phyloP scores from a whole-genome alignment of 2,329 filamentous ascomycete species.

The Bipolaris bicolor region DNA sequence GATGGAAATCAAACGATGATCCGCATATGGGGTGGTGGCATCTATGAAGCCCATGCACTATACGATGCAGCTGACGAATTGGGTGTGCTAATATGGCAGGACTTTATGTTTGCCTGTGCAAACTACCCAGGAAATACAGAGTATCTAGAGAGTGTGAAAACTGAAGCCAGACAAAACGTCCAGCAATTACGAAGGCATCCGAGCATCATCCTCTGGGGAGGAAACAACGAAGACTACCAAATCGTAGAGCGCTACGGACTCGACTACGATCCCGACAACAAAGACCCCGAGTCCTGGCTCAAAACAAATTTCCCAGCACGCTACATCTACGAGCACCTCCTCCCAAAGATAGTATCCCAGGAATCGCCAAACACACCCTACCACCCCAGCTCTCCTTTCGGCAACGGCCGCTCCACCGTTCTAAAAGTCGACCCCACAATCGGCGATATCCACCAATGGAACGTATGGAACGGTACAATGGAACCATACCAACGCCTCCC shows the following conservation, averaged over 20 bases:
- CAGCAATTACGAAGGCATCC: conserved; percentile 81
- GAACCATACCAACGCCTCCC: conserved; percentile 85
- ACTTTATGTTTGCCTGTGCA: conserved; percentile 79
- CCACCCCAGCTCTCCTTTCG: conserved; percentile 85
- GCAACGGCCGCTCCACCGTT: conserved; percentile 69
- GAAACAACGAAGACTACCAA: conserved; percentile 95
- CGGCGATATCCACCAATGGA: conserved; percentile 95
- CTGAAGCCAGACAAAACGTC: conserved; percentile 68
- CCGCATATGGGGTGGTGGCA: conserved; percentile 79
- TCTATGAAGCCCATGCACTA: conserved; percentile 76
- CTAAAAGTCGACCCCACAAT: conserved; percentile 66
- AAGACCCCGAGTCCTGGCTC: conserved; percentile 81
- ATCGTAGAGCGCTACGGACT: conserved; percentile 74
- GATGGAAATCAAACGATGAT: conserved; percentile 83
- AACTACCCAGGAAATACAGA: conserved; percentile 65
- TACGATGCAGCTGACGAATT: conserved; percentile 78
- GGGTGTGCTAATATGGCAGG: conserved; percentile 83
- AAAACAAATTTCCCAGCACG: conserved; percentile 86
- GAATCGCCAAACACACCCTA: conserved; percentile 70
- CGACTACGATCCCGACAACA: conserved; percentile 78
- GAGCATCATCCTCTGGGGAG: conserved; percentile 83
- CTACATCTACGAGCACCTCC: conserved; percentile 84
- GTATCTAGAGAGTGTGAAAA: conserved; percentile 56
- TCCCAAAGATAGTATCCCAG: conserved; percentile 72
- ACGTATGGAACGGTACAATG: conserved; percentile 93